phyloP scores from a whole-genome alignment of 208 protist species.

The Leishmania guyanensis region DNA sequence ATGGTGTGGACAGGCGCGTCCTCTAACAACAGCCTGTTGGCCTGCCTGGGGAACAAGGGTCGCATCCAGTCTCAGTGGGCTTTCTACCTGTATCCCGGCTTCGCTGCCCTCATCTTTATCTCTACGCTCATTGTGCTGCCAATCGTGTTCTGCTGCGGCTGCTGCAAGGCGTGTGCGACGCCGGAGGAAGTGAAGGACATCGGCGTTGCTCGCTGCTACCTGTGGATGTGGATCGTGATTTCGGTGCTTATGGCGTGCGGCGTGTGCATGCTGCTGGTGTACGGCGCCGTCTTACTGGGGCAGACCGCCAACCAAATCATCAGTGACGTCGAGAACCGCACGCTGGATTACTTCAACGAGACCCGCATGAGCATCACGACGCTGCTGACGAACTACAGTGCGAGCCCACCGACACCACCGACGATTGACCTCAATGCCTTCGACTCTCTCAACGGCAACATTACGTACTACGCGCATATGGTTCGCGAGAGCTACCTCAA shows the following conservation, averaged over 20 bases:
- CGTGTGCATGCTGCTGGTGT: constrained; percentile 64
- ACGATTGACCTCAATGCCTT: constrained; percentile 43
- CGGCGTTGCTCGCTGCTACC: constrained; percentile 39
- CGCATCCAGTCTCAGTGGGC: constrained; percentile 56
- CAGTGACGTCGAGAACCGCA: constrained; percentile 35
- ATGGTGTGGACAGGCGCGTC: constrained; percentile 69
- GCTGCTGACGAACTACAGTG: constrained; percentile 46
- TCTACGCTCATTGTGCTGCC: constrained; percentile 59
- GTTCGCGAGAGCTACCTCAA: constrained; percentile 57
- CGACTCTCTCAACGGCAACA: constrained; percentile 34
- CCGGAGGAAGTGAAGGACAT: constrained; percentile 33
- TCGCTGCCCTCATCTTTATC: constrained; percentile 57
- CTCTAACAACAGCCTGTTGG: constrained; percentile 51
- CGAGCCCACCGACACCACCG: constrained; percentile 23
- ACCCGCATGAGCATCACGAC: constrained; percentile 35
- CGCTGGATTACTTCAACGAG: constrained; percentile 53
- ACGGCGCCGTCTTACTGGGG: constrained; percentile 48
- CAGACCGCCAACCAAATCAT: constrained; percentile 28
- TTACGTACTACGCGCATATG: constrained; percentile 33
- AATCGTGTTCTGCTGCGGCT: constrained; percentile 58
- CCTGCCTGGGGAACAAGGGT: constrained; percentile 53
- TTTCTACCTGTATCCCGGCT: constrained; percentile 60
- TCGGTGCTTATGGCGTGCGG: constrained; percentile 49
- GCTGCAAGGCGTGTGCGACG: constrained; percentile 39
- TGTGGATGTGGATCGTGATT: constrained; percentile 77